Percentiles rank a stretch among this genome's conserved stretches.
Evolutionary conservation across 345 rosid genomes (phyloP).

Genomic region (Populus euphratica): DNA sequence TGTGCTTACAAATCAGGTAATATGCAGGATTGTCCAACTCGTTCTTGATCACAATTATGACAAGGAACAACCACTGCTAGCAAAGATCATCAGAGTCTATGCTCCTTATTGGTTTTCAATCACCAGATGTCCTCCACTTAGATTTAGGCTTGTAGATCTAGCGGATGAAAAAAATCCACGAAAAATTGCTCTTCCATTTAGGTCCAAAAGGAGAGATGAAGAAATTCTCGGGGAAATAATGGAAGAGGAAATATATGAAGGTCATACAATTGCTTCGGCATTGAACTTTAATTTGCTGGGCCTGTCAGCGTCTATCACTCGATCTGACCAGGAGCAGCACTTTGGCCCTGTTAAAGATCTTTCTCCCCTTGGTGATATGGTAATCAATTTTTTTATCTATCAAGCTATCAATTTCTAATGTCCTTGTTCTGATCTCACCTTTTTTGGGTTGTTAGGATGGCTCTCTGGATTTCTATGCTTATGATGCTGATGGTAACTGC

Average conservation of each 20-base stretch:
- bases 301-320: constrained; percentile 62
- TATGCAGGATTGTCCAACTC: constrained; percentile 74
- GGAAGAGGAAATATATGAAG: constrained; percentile 76
- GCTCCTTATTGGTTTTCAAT: constrained; percentile 90
- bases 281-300: constrained; percentile 71
- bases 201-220: constrained; percentile 40
- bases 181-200: constrained; percentile 54
- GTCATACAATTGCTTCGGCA: constrained; percentile 85
- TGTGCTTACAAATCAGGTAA: constrained; percentile 13
- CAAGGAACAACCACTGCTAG: constrained; percentile 47
- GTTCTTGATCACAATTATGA: constrained; percentile 81
- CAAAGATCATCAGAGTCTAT: constrained; percentile 68
- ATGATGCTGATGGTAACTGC: constrained; percentile 66
- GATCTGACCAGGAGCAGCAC: constrained; percentile 40
- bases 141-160: constrained; percentile 53
- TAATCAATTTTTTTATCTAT: constrained; percentile 19
- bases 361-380: constrained; percentile 92
- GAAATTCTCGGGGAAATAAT: constrained; percentile 55
- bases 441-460: constrained; percentile 64
- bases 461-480: constrained; percentile 73
- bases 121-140: constrained; percentile 82
- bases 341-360: constrained; percentile 82
- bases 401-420: neutral
- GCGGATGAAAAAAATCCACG: constrained; percentile 45
- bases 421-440: constrained; percentile 7